Conservation (phyloP, 371 early-diverging fungal species). For the Mortierella sp. region DNA sequence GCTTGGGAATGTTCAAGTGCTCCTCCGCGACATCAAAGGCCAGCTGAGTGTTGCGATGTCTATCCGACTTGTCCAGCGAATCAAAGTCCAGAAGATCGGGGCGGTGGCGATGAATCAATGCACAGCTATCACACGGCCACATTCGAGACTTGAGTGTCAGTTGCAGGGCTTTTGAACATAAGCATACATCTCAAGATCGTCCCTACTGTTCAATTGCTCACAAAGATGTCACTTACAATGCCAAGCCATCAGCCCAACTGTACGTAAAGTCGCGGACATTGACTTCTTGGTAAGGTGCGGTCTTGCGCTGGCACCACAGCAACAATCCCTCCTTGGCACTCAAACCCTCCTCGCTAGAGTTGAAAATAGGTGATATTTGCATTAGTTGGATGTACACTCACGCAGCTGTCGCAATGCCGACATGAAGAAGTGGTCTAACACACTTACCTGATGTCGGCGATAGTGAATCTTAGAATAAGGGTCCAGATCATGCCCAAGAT, state of each 20-base stretch:
- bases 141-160: background rate
- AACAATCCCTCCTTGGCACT: slow-evolving; percentile 94
- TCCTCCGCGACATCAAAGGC: slow-evolving; percentile 97
- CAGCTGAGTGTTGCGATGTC: slow-evolving; percentile 90
- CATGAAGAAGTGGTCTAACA: background rate
- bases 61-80: slow-evolving; percentile 82
- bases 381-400: background rate
- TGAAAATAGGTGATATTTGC: background rate
- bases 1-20: slow-evolving; percentile 90
- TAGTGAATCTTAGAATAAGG: slow-evolving; percentile 96
- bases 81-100: slow-evolving; percentile 96
- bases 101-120: slow-evolving; percentile 96
- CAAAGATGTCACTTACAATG: slow-evolving; percentile 75
- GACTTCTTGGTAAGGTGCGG: slow-evolving; percentile 88
- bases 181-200: background rate
- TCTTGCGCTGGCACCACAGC: slow-evolving; percentile 97
- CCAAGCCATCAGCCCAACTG: slow-evolving; percentile 96
- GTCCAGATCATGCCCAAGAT: slow-evolving; percentile 99
- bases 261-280: slow-evolving; percentile 89
- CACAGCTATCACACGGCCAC: slow-evolving; percentile 72
- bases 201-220: background rate
- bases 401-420: background rate
- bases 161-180: background rate
- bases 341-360: slow-evolving; percentile 87
- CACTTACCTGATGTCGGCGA: slow-evolving; percentile 88